Evolutionary conservation across 345 rosid genomes (phyloP), one percentile per base, ranked within the genome.

Genomic region (Acer yangbiense): DNA sequence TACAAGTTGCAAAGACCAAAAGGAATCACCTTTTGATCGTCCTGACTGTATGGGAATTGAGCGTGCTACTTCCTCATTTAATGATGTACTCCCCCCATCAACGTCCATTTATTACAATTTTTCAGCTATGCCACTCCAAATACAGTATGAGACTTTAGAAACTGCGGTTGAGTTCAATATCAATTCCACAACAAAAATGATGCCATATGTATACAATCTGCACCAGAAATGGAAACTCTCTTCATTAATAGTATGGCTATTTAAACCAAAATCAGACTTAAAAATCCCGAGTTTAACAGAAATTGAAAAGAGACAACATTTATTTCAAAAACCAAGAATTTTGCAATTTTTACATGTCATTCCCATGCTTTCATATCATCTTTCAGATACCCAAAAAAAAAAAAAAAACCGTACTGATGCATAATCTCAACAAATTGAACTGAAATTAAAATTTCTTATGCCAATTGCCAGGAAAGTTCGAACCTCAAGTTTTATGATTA

Each of bases 11-110:
- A 57, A 57, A 64, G 57, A 70, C 50, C 4, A 55, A 27, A 71
- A 71, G 7, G 48, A 71, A 79, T 62, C 44, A 89, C 93, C 90
- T 80, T 82, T 80, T 1, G 77, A 35, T 80, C 83, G 76, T 14
- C 82, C 35, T 3, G 90, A 86, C 63, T 78, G 86, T 65, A 83
- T 66, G 12, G 74, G 83, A 58, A 83, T 76, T 0, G 85, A 54
- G 41, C 71, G 85, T 68, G 52, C 80, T 44, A 54, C 68, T 46
- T n/a, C 62, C 23, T 77, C 77, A 82, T 72, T 81, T 72, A 79
- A 54, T 7, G 83, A 65, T 32, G 78, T 55, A 76, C 69, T 80
- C 21, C 72, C 83, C 69, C 82, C 85, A 25, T 83, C 89, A 73
- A 79, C 83, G 25, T 88, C 88, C 88, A 86, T 86, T 82, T 77